Evolutionary conservation across 2,329 filamentous ascomycete genomes (phyloP).

Genomic region (Domatiomyces globalis): DNA sequence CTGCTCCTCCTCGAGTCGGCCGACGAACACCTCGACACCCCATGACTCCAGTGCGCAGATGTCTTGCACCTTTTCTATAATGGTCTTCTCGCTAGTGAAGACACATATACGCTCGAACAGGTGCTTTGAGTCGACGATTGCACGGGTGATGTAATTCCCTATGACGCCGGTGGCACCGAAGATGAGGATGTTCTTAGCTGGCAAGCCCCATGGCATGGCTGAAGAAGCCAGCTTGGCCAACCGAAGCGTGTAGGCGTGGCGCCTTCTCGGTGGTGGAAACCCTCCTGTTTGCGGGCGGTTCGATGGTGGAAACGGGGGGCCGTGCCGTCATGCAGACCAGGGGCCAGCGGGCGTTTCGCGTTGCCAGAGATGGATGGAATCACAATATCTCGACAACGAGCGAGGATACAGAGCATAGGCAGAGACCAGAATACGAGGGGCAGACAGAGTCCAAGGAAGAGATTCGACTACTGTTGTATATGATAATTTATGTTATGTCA

Average conservation of each 20-base stretch:
- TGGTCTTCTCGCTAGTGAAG: slow-evolving; percentile 42
- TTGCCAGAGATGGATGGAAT: not conserved
- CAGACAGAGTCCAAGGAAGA: not conserved
- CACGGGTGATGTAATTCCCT: slow-evolving; percentile 36
- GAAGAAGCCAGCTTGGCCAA: not conserved
- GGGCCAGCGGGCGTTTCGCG: too few species aligned
- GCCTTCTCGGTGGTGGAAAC: not conserved
- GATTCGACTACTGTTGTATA: too few species aligned
- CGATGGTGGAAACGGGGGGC: not conserved
- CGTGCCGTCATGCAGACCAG: too few species aligned
- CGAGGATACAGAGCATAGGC: not conserved
- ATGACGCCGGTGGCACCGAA: slow-evolving; percentile 42
- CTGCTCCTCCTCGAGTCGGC: slow-evolving; percentile 38
- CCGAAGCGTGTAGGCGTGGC: too few species aligned
- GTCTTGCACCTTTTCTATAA: slow-evolving; percentile 35
- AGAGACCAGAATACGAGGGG: too few species aligned
- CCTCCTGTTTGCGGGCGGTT: not conserved
- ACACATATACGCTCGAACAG: slow-evolving; percentile 40
- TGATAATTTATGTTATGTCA: too few species aligned
- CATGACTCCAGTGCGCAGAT: slow-evolving; percentile 34
- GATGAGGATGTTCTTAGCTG: slow-evolving; percentile 33
- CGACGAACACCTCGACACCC: slow-evolving; percentile 42
- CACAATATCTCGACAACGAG: not conserved
- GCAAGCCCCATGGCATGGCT: slow-evolving; percentile 9
- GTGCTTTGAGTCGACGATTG: slow-evolving; percentile 32